Evolutionary conservation across 352 stramenopile species (phyloP).

Genomic region (Saprolegnia parasitica): DNA sequence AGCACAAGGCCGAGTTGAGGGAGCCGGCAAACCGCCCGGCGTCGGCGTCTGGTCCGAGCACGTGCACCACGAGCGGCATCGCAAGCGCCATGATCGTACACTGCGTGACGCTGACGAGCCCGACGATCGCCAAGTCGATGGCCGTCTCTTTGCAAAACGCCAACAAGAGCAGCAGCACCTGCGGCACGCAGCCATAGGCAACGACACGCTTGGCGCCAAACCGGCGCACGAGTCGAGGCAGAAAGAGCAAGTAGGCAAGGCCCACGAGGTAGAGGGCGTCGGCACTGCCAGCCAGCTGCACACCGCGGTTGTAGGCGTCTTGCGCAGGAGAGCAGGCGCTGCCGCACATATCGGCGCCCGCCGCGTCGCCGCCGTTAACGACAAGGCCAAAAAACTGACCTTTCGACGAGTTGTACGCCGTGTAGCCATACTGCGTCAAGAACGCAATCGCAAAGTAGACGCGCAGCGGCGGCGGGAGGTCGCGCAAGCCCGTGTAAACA

Average conservation of each 20-base stretch:
- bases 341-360: slow-evolving; percentile 42
- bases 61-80: slow-evolving; percentile 13
- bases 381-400: slow-evolving; percentile 59
- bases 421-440: slow-evolving; percentile 52
- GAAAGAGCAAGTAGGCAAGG: slow-evolving; percentile 46
- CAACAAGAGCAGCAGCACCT: slow-evolving; percentile 50
- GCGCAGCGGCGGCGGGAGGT: slow-evolving; percentile 37
- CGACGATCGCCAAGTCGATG: slow-evolving; percentile 28
- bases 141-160: slow-evolving; percentile 41
- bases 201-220: slow-evolving; percentile 44
- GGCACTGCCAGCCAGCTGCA: slow-evolving; percentile 45
- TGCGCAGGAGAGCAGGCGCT: slow-evolving; percentile 30
- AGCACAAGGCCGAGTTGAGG: slow-evolving; percentile 68
- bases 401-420: slow-evolving; percentile 60
- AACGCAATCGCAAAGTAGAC: slow-evolving; percentile 57
- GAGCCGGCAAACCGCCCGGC: slow-evolving; percentile 63
- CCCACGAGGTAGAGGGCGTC: slow-evolving; percentile 48
- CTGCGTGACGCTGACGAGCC: slow-evolving; percentile 4
- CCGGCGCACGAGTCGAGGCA: slow-evolving; percentile 44
- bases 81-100: slow-evolving; percentile 6
- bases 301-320: slow-evolving; percentile 47
- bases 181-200: slow-evolving; percentile 41
- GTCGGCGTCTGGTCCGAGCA: slow-evolving; percentile 29
- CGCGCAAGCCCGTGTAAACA: slow-evolving; percentile 44
- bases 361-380: slow-evolving; percentile 47